Conservation (phyloP, 83 land plant genomes). For the Picea mariana region DNA sequence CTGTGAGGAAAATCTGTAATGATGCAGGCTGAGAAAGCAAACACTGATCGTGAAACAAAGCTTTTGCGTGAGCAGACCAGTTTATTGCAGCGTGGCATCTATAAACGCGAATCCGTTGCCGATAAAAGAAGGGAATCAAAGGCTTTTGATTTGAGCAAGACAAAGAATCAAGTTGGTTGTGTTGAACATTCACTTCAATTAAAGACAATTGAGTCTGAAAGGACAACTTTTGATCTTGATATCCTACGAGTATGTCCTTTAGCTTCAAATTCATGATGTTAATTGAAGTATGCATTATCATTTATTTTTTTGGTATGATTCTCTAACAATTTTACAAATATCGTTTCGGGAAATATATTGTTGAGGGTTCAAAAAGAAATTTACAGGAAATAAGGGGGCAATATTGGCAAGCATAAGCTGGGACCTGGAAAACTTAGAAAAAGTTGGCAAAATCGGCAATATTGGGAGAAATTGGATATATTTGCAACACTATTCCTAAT, state of each 20-base stretch:
- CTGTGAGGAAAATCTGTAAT: not conserved
- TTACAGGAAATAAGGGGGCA: too few relatives aligned
- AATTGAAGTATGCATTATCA: too few relatives aligned
- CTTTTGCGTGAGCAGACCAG: conserved; percentile 51
- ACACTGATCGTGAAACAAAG: conserved; percentile 63
- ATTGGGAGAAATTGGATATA: too few relatives aligned
- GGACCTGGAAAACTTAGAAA: too few relatives aligned
- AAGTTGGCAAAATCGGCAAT: too few relatives aligned
- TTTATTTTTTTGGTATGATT: too few relatives aligned
- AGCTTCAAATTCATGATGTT: too few relatives aligned
- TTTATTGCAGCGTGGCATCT: conserved; percentile 64
- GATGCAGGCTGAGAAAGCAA: conserved; percentile 62
- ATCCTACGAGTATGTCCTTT: conserved; percentile 21
- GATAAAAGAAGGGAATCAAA: conserved; percentile 63
- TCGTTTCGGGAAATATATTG: too few relatives aligned
- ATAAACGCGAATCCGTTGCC: conserved; percentile 64
- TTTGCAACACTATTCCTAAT: too few relatives aligned
- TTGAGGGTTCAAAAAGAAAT: too few relatives aligned
- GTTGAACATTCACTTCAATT: conserved; percentile 48
- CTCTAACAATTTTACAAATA: too few relatives aligned
- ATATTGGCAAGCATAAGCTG: too few relatives aligned
- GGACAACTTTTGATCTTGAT: conserved; percentile 34
- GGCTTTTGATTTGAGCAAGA: conserved; percentile 45
- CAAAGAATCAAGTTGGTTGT: conserved; percentile 27
- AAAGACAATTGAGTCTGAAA: conserved; percentile 35